Evolutionary conservation across 1,139 yeast species (phyloP).

Genomic region (Diutina mesorugosa): DNA sequence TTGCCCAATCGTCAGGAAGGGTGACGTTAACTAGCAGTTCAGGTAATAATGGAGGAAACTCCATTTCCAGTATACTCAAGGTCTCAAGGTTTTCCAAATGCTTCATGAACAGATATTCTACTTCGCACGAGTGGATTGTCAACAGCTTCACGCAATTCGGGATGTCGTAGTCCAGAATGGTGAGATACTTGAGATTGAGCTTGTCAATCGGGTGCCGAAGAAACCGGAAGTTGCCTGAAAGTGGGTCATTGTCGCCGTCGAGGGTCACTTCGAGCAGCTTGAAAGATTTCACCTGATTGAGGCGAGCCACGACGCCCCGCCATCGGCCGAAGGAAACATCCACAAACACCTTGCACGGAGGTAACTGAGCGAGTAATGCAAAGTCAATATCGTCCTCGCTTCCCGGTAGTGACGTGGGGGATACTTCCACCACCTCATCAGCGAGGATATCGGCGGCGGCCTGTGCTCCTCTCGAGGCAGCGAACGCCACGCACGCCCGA

Average conservation of each 20-base stretch:
- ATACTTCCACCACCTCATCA: background rate
- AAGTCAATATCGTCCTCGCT: background rate
- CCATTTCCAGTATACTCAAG: background rate
- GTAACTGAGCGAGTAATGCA: background rate
- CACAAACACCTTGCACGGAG: background rate
- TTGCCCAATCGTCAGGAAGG: background rate
- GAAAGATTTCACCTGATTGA: background rate
- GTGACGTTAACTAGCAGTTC: background rate
- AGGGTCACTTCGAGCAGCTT: background rate
- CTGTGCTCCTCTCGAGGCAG: background rate
- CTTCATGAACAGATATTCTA: background rate
- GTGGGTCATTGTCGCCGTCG: background rate
- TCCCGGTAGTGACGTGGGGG: background rate
- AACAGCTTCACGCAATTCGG: background rate
- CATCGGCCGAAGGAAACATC: background rate
- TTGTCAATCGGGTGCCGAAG: background rate
- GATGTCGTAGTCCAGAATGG: background rate
- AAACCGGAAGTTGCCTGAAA: background rate
- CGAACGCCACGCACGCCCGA: background rate
- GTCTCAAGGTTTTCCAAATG: background rate
- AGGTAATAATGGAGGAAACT: background rate
- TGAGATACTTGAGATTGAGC: background rate
- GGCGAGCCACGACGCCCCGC: background rate
- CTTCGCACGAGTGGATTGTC: background rate
- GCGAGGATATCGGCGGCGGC: background rate